phyloP scores from a whole-genome alignment of 2,329 filamentous ascomycete species.

The Talaromyces funiculosus region DNA sequence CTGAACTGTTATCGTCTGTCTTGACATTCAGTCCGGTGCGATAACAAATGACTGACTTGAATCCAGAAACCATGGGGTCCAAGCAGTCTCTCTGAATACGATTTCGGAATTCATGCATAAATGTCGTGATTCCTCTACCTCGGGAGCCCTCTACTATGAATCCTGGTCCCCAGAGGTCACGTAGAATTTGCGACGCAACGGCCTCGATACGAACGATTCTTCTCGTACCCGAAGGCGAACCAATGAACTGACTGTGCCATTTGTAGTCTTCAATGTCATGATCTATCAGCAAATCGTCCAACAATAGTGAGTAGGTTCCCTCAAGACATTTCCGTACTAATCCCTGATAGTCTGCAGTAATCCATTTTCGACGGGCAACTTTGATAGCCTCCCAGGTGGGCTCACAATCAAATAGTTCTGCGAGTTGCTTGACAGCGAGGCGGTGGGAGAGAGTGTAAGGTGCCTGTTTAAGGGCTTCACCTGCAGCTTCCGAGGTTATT shows the following conservation, averaged over 20 bases:
- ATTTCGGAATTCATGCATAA: slow-evolving; percentile 29
- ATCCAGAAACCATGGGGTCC: slow-evolving; percentile 66
- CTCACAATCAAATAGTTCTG: slow-evolving; percentile 58
- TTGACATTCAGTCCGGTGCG: slow-evolving; percentile 64
- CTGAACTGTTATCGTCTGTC: slow-evolving; percentile 25
- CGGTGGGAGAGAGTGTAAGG: slow-evolving; percentile 62
- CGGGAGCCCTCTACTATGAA: background rate
- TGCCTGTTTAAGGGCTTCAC: slow-evolving; percentile 59
- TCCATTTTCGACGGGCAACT: slow-evolving; percentile 43
- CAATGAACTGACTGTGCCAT: slow-evolving; percentile 63
- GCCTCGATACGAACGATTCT: slow-evolving; percentile 74
- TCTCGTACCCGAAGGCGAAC: slow-evolving; percentile 51
- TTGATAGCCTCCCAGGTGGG: slow-evolving; percentile 57
- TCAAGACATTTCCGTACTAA: slow-evolving; percentile 61
- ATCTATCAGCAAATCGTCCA: slow-evolving; percentile 69
- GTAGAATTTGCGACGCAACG: slow-evolving; percentile 58
- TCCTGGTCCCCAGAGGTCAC: slow-evolving; percentile 35
- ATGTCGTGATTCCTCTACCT: slow-evolving; percentile 22
- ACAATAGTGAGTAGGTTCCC: slow-evolving; percentile 66
- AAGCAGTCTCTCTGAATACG: slow-evolving; percentile 53
- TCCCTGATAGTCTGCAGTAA: slow-evolving; percentile 47
- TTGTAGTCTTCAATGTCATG: slow-evolving; percentile 53
- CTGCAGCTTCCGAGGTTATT: slow-evolving; percentile 68
- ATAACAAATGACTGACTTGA: slow-evolving; percentile 81
- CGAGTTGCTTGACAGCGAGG: slow-evolving; percentile 63